phyloP scores from a whole-genome alignment of 345 rosid genomes.

The Iberis pinnata region DNA sequence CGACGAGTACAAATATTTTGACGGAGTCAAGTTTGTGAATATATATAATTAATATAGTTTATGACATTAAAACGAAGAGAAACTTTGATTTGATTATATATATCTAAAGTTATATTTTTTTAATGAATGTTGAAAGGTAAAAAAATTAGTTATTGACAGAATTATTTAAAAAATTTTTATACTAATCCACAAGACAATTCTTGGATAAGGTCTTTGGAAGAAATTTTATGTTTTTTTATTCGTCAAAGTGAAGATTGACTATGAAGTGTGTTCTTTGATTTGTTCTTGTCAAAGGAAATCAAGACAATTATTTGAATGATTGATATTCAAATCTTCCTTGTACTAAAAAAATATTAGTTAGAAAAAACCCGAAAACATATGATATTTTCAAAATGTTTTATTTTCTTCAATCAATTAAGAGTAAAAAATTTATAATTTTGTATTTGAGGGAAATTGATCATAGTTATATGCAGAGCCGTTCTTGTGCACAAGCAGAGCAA shows the following conservation, averaged over 20 bases:
- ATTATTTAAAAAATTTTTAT: not conserved
- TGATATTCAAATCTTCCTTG: too few relatives aligned
- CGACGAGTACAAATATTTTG: slow-evolving; percentile 13
- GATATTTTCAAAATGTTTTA: too few relatives aligned
- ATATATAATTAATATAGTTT: not conserved
- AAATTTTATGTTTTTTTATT: not conserved
- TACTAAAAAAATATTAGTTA: too few relatives aligned
- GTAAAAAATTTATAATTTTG: too few relatives aligned
- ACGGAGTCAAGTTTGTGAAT: slow-evolving; percentile 19
- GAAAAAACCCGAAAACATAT: too few relatives aligned
- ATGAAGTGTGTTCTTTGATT: not conserved
- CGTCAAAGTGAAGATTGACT: not conserved
- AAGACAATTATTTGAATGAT: too few relatives aligned
- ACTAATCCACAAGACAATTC: slow-evolving; percentile 12
- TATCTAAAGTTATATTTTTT: not conserved
- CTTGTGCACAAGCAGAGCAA: too few relatives aligned
- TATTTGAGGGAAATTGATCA: too few relatives aligned
- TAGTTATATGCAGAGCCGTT: too few relatives aligned
- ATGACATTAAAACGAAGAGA: too few relatives aligned
- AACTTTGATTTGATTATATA: too few relatives aligned
- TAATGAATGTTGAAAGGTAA: not conserved
- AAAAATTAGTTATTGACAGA: not conserved
- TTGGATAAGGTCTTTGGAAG: slow-evolving; percentile 11
- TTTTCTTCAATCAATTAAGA: too few relatives aligned
- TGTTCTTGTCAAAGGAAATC: not conserved